Evolutionary conservation across 495 filamentous ascomycete genomes (phyloP).

Genomic region (Penicillium canescens): DNA sequence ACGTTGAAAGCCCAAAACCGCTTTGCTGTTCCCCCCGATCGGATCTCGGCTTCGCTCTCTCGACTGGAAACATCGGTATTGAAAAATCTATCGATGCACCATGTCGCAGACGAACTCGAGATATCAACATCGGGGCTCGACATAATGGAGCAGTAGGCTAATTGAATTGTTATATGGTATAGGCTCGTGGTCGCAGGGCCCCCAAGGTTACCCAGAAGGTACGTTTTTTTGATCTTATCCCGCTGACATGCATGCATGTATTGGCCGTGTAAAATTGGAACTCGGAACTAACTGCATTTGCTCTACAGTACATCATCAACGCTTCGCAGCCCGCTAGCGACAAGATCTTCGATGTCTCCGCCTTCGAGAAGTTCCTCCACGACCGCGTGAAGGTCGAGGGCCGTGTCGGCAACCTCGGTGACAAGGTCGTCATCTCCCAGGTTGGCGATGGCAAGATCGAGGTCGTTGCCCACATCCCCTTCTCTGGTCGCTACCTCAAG

Average conservation of each 20-base stretch:
- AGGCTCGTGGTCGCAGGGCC: conserved; percentile 59
- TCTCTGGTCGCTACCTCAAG: conserved; percentile 98
- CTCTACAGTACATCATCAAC: conserved; percentile 90
- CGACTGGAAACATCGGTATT: conserved; percentile 14
- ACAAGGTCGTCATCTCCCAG: conserved; percentile 87
- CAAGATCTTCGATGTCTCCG: conserved; percentile 99
- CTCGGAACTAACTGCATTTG: conserved; percentile 9
- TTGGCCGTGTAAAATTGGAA: background rate
- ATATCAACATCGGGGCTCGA: conserved; percentile 32
- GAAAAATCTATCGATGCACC: conserved; percentile 25
- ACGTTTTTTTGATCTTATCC: conserved; percentile 14
- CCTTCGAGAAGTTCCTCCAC: conserved; percentile 99
- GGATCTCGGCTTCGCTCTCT: conserved; percentile 9
- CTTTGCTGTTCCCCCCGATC: conserved; percentile 78
- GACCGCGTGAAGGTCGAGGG: conserved; percentile 99
- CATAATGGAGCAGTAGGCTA: conserved; percentile 93
- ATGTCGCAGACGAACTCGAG: conserved; percentile 4
- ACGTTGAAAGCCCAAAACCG: conserved; percentile 67
- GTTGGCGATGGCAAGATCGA: conserved; percentile 94
- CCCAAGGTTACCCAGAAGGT: conserved; percentile 73
- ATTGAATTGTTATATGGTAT: conserved; percentile 40
- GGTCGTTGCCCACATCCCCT: conserved; percentile 94
- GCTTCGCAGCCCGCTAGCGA: conserved; percentile 94
- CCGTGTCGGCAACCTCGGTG: conserved; percentile 96
- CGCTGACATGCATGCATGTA: too few relatives aligned